Conservation (phyloP, 495 filamentous ascomycete species). For the Pyrenula massariospora region DNA sequence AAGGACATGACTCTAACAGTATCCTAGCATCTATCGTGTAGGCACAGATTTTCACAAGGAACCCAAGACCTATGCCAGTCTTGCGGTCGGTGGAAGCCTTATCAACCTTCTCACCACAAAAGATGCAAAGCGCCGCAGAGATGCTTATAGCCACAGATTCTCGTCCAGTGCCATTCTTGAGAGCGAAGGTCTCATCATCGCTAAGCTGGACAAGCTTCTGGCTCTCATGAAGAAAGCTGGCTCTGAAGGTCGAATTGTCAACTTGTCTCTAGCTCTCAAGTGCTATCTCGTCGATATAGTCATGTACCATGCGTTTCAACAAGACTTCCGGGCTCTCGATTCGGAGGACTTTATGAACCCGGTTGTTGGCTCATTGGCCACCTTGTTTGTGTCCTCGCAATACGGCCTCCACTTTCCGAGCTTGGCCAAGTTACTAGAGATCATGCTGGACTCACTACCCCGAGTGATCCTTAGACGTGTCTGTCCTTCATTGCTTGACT, state of each 20-base stretch:
- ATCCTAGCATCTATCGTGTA: too few species aligned
- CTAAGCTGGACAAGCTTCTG: background rate
- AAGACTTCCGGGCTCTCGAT: background rate
- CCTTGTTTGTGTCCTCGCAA: background rate
- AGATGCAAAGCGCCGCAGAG: background rate
- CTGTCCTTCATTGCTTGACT: background rate
- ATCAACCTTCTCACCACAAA: background rate
- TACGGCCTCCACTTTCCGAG: background rate
- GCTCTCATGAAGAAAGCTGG: background rate
- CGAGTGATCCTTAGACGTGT: background rate
- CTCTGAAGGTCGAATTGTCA: background rate
- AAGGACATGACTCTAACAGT: too few species aligned
- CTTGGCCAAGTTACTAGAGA: background rate
- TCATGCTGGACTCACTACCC: background rate
- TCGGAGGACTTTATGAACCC: background rate
- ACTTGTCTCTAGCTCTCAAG: background rate
- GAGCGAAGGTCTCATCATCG: background rate
- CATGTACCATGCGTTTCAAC: background rate
- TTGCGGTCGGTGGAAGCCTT: background rate
- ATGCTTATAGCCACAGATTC: background rate
- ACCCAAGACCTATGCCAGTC: background rate
- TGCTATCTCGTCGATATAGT: background rate
- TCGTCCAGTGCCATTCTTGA: background rate
- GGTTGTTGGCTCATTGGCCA: background rate
- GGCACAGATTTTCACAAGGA: too few species aligned